phyloP scores from a whole-genome alignment of 2,329 filamentous ascomycete genomes.

The Endocalyx cinctus region DNA sequence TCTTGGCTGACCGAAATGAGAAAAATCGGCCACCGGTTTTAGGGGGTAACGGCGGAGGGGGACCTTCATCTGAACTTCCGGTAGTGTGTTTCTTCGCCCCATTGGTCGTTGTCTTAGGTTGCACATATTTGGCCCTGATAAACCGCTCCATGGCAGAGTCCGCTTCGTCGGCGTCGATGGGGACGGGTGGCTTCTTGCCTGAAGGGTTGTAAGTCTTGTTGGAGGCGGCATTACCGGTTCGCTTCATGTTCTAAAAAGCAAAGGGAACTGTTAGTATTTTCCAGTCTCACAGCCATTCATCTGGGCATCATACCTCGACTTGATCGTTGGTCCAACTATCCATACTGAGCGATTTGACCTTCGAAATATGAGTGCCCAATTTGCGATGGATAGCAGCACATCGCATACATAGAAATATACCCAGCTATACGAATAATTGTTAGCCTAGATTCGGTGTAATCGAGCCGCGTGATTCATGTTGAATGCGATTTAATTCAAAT shows the following conservation, averaged over 20 bases:
- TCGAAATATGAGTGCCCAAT: slow-evolving; percentile 94
- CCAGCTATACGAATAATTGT: slow-evolving; percentile 56
- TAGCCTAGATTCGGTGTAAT: no score
- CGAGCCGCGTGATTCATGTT: no score
- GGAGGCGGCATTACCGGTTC: slow-evolving; percentile 77
- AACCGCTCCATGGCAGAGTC: slow-evolving; percentile 94
- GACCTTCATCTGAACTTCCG: slow-evolving; percentile 51
- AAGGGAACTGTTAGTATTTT: no score
- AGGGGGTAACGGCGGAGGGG: slow-evolving; percentile 57
- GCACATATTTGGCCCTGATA: slow-evolving; percentile 90
- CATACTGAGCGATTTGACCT: slow-evolving; percentile 98
- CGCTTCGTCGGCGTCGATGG: slow-evolving; percentile 85
- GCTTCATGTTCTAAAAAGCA: slow-evolving; percentile 78
- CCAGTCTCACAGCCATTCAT: slow-evolving; percentile 7
- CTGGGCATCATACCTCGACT: slow-evolving; percentile 68
- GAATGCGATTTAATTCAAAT: no score
- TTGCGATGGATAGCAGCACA: slow-evolving; percentile 95
- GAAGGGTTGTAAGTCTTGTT: slow-evolving; percentile 89
- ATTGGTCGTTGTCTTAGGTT: slow-evolving; percentile 35
- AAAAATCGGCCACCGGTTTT: slow-evolving; percentile 60
- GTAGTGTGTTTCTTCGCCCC: slow-evolving; percentile 34
- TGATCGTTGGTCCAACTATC: slow-evolving; percentile 95
- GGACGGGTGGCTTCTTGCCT: slow-evolving; percentile 76
- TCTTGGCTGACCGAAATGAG: slow-evolving; percentile 57
- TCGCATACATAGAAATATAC: slow-evolving; percentile 95